phyloP scores from a whole-genome alignment of 768 basidiomycete species.

The Tephrocybe sp. region DNA sequence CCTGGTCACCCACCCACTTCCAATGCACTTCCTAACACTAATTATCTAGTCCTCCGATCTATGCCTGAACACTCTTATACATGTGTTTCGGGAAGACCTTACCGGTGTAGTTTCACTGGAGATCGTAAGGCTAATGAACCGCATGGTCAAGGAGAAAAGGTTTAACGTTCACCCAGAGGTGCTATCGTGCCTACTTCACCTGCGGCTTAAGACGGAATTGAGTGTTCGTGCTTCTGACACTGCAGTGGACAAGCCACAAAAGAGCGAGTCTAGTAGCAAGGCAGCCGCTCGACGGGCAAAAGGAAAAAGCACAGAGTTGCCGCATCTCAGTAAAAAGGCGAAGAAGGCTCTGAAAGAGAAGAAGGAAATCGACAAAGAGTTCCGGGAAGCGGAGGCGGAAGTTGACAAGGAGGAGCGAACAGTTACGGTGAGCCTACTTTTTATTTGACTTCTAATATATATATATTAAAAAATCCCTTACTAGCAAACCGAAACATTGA shows the following conservation, averaged over 20 bases:
- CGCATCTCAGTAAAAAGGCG: slow-evolving; percentile 91
- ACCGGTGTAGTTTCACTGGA: slow-evolving; percentile 85
- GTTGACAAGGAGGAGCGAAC: slow-evolving; percentile 91
- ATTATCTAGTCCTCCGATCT: slow-evolving; percentile 71
- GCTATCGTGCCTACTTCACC: slow-evolving; percentile 77
- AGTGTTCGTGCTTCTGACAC: slow-evolving; percentile 75
- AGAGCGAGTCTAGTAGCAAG: slow-evolving; percentile 43
- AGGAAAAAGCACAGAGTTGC: slow-evolving; percentile 58
- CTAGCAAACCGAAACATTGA: slow-evolving; percentile 97
- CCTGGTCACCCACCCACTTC: slow-evolving; percentile 7
- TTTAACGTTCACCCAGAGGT: slow-evolving; percentile 91
- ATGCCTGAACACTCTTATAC: slow-evolving; percentile 79
- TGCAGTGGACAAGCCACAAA: slow-evolving; percentile 54
- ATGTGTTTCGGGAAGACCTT: slow-evolving; percentile 80
- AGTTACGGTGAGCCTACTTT: slow-evolving; percentile 56
- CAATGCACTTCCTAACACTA: slow-evolving; percentile 12
- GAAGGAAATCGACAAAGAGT: slow-evolving; percentile 87
- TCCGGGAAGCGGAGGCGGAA: slow-evolving; percentile 92
- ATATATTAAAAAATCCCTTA: slow-evolving; percentile 1
- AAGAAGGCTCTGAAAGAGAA: slow-evolving; percentile 84
- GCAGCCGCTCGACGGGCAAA: slow-evolving; percentile 45
- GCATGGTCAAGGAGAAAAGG: slow-evolving; percentile 93
- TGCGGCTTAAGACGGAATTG: slow-evolving; percentile 87
- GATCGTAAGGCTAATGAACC: slow-evolving; percentile 84
- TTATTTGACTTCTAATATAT: background rate